Evolutionary conservation across 306 rosid species (phyloP).

Genomic region (Quercus gilva): DNA sequence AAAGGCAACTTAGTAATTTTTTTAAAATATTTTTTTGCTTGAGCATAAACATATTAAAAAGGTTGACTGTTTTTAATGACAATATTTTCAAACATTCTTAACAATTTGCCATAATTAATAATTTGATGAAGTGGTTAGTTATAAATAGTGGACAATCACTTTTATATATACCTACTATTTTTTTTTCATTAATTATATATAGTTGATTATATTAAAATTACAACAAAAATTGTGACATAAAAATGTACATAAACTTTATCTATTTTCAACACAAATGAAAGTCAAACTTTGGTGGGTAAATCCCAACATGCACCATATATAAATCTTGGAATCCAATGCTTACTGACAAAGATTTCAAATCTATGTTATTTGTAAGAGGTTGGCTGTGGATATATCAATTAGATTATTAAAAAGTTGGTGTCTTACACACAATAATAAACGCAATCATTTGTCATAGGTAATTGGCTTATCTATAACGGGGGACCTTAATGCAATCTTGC

Average conservation of each 20-base stretch:
- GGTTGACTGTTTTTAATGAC: background rate
- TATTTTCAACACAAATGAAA: background rate
- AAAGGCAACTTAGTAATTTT: no score
- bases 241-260: no score
- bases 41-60: no score
- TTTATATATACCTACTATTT: no score
- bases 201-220: no score
- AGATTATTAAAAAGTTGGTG: background rate
- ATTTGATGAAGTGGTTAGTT: no score
- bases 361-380: background rate
- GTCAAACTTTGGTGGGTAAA: background rate
- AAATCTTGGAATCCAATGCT: background rate
- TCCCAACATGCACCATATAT: background rate
- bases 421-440: background rate
- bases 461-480: conserved; percentile 57
- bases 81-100: background rate
- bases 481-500: conserved; percentile 35
- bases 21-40: no score
- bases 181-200: no score
- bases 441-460: conserved; percentile 34
- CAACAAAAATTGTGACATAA: background rate
- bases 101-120: no score
- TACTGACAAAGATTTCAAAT: background rate
- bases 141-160: no score
- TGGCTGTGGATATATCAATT: no score